A percentile compares a stretch with the other conserved stretches of the same genome.
These are phyloP conservation scores for Apiotrichum domesticum DNA, from an alignment of 1,284 basidiomycete genomes.

Conservation along the genomic window DNA sequence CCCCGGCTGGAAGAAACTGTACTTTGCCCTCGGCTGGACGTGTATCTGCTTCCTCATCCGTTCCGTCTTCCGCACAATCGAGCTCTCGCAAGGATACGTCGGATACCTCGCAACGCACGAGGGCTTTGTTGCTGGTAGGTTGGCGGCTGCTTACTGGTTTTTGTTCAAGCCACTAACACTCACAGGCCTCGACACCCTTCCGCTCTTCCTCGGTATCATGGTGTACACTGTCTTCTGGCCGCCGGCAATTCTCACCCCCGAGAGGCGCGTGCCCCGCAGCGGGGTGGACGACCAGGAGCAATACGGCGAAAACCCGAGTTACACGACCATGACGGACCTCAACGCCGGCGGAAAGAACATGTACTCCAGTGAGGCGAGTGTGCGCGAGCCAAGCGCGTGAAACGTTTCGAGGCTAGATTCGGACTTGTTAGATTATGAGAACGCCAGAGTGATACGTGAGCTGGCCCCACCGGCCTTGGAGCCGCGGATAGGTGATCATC, in stretches of 20 bases:
- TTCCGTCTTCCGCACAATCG: constrained; percentile 61
- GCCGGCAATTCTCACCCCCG: constrained; percentile 7
- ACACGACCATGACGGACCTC: background rate
- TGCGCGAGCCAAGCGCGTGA: no score
- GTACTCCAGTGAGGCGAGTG: no score
- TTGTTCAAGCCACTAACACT: no score
- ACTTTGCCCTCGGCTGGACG: constrained; percentile 54
- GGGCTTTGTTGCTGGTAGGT: constrained; percentile 53
- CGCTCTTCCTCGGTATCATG: constrained; percentile 55
- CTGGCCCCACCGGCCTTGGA: no score
- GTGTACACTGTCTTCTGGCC: constrained; percentile 39
- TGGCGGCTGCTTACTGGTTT: no score
- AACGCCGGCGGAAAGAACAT: background rate
- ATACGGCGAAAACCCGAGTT: background rate
- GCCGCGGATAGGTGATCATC: no score
- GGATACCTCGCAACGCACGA: constrained; percentile 61
- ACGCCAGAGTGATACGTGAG: no score
- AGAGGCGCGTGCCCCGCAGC: background rate
- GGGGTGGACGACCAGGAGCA: background rate
- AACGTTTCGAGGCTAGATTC: no score
- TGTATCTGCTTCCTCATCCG: constrained; percentile 53
- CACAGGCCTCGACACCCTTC: constrained; percentile 54
- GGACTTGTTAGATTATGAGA: no score
- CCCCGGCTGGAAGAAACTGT: constrained; percentile 57
- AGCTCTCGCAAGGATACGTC: constrained; percentile 59